Base-by-base conservation (phyloP, 139 green algal species). In the Auxenochlorella pyrenoidosa region DNA sequence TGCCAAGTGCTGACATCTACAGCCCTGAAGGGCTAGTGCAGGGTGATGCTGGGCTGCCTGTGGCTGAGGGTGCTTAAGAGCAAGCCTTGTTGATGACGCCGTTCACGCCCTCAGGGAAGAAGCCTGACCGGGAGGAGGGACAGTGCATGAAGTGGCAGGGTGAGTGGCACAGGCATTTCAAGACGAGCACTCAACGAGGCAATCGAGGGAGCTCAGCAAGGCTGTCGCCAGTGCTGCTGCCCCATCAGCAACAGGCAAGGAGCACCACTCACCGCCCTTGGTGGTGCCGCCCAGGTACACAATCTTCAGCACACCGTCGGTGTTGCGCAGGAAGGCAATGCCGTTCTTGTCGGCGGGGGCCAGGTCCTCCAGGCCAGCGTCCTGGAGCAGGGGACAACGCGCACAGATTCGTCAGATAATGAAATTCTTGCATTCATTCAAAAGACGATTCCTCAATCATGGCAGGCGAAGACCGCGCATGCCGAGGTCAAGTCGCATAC, bases 181-280 rank as follows among this genome's bases (percentile, higher is more conserved):
- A n/a, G n/a, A n/a, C n/a, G n/a, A n/a, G n/a, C n/a, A n/a, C n/a
- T n/a, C n/a, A n/a, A n/a, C n/a, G n/a, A n/a, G n/a, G n/a, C n/a
- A n/a, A n/a, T n/a, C n/a, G n/a, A n/a, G n/a, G n/a, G n/a, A n/a
- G n/a, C n/a, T n/a, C n/a, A n/a, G n/a, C n/a, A n/a, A n/a, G n/a
- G n/a, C n/a, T n/a, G n/a, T n/a, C n/a, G n/a, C n/a, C n/a, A n/a
- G n/a, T n/a, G n/a, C n/a, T n/a, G n/a, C n/a, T n/a, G n/a, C n/a
- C n/a, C n/a, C n/a, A n/a, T n/a, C n/a, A n/a, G n/a, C n/a, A n/a
- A n/a, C n/a, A n/a, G n/a, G n/a, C n/a, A n/a, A n/a, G n/a, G n/a
- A n/a, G n/a, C n/a, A n/a, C 47, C 10, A 93, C 87, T 91, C 89
- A 79, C 79, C 79, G 28, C 90, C 90, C 79, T 90, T 87, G 78